phyloP scores from a whole-genome alignment of 1,284 basidiomycete genomes.

The Cutaneotrichosporon sp. region DNA sequence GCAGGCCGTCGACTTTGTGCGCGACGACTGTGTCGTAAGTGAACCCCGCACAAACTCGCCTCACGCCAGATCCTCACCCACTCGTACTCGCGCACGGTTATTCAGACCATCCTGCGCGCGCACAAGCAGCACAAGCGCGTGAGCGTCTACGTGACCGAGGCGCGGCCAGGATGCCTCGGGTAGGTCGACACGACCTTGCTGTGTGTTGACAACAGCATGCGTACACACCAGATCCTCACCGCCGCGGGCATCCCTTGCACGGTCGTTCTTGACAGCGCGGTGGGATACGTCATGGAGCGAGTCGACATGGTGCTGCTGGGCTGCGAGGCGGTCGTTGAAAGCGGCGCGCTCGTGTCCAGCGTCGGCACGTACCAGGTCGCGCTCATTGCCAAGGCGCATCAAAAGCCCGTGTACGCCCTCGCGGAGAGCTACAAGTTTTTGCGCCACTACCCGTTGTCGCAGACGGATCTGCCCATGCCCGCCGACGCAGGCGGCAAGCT shows the following conservation, averaged over 20 bases:
- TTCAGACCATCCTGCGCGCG: slow-evolving; percentile 83
- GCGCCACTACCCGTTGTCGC: slow-evolving; percentile 90
- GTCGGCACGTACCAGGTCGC: slow-evolving; percentile 95
- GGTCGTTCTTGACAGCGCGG: slow-evolving; percentile 90
- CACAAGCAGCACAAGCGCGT: slow-evolving; percentile 81
- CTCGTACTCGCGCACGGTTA: slow-evolving; percentile 91
- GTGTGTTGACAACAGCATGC: slow-evolving; percentile 56
- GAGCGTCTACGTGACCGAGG: slow-evolving; percentile 87
- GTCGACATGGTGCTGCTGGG: slow-evolving; percentile 93
- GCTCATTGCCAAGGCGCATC: slow-evolving; percentile 86
- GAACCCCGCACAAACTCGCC: too few species aligned
- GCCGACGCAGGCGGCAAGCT: slow-evolving; percentile 6
- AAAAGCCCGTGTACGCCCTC: slow-evolving; percentile 94
- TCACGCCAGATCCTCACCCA: slow-evolving; percentile 78
- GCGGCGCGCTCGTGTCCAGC: slow-evolving; percentile 57
- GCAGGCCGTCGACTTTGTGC: slow-evolving; percentile 84
- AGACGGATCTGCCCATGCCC: slow-evolving; percentile 77
- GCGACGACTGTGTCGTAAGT: slow-evolving; percentile 83
- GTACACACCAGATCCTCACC: slow-evolving; percentile 77
- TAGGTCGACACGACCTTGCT: slow-evolving; percentile 7
- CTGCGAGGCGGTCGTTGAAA: slow-evolving; percentile 94
- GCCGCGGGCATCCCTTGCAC: slow-evolving; percentile 88
- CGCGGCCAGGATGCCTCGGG: slow-evolving; percentile 36
- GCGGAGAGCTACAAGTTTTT: slow-evolving; percentile 99
- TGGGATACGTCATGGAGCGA: slow-evolving; percentile 93